phyloP scores from a whole-genome alignment of 169 alveolate genomes.

The Perkinsus marinus region DNA sequence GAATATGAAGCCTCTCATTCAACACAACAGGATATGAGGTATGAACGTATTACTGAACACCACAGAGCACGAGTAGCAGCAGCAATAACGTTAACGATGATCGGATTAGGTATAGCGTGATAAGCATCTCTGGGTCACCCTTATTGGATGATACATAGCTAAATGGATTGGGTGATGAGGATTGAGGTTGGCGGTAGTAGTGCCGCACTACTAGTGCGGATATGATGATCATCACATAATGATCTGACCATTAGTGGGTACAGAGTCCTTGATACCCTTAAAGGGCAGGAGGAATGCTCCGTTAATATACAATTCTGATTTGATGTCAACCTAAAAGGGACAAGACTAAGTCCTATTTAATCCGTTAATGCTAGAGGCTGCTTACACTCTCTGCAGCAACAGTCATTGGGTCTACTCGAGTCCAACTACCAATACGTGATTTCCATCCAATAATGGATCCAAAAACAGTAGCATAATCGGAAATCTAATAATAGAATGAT shows the following conservation, averaged over 20 bases:
- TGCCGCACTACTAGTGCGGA: no score
- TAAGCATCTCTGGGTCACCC: no score
- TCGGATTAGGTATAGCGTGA: no score
- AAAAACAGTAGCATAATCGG: constrained; percentile 48
- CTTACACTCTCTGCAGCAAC: not conserved
- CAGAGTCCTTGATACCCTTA: constrained; percentile 46
- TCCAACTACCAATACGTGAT: constrained; percentile 81
- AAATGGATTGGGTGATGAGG: no score
- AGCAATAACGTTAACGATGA: not conserved
- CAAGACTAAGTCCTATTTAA: not conserved
- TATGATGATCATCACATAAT: no score
- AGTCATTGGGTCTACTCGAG: constrained; percentile 1
- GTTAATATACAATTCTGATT: constrained; percentile 69
- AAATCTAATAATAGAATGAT: no score
- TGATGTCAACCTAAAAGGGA: constrained; percentile 55
- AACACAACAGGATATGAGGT: not conserved
- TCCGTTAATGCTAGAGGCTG: no score
- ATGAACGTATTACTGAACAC: not conserved
- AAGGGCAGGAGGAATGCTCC: constrained; percentile 75
- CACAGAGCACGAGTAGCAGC: not conserved
- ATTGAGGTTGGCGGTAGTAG: no score
- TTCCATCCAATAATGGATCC: constrained; percentile 84
- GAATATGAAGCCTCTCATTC: no score
- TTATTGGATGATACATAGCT: no score
- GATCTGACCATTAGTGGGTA: constrained; percentile 13